These are phyloP conservation scores for Penicillium frequentans DNA, from an alignment of 2,329 filamentous ascomycete species.

Conservation along the genomic window DNA sequence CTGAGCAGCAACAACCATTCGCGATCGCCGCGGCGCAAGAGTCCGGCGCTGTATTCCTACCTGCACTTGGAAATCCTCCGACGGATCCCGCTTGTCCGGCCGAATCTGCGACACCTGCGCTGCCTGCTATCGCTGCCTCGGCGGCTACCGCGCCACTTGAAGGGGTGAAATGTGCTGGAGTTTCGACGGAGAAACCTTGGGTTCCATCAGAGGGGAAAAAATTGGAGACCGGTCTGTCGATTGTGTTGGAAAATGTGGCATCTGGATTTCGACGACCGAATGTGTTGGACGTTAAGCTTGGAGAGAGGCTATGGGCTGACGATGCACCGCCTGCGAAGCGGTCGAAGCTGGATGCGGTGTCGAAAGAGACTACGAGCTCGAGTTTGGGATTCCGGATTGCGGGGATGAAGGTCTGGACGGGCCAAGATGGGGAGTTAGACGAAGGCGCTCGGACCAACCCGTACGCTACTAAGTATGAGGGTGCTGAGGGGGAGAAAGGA, in stretches of 20 bases:
- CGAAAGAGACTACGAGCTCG: constrained; percentile 59
- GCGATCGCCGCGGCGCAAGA: constrained; percentile 52
- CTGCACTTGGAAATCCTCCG: constrained; percentile 20
- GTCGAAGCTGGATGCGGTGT: constrained; percentile 59
- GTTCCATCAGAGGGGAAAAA: constrained; percentile 59
- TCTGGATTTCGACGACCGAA: constrained; percentile 81
- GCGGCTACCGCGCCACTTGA: constrained; percentile 30
- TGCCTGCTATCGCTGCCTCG: background rate
- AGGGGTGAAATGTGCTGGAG: constrained; percentile 17
- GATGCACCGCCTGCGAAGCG: constrained; percentile 59
- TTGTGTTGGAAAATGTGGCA: constrained; percentile 83
- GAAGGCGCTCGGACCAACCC: constrained; percentile 35
- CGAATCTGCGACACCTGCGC: constrained; percentile 10
- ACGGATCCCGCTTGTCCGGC: constrained; percentile 11
- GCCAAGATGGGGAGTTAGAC: constrained; percentile 32
- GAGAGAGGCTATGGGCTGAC: constrained; percentile 81
- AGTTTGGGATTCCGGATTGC: constrained; percentile 64
- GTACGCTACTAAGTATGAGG: constrained; percentile 44
- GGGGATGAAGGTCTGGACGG: constrained; percentile 62
- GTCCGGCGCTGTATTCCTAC: constrained; percentile 37
- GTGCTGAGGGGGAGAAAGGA: constrained; percentile 46
- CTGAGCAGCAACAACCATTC: constrained; percentile 47
- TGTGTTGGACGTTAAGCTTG: constrained; percentile 91
- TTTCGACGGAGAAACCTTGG: constrained; percentile 35
- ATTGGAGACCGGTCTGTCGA: constrained; percentile 72